Percentiles rank a stretch among this genome's conserved stretches.
Evolutionary conservation across 2,329 filamentous ascomycete species (phyloP).

Genomic region (Parasarocladium wereldwijsianum): DNA sequence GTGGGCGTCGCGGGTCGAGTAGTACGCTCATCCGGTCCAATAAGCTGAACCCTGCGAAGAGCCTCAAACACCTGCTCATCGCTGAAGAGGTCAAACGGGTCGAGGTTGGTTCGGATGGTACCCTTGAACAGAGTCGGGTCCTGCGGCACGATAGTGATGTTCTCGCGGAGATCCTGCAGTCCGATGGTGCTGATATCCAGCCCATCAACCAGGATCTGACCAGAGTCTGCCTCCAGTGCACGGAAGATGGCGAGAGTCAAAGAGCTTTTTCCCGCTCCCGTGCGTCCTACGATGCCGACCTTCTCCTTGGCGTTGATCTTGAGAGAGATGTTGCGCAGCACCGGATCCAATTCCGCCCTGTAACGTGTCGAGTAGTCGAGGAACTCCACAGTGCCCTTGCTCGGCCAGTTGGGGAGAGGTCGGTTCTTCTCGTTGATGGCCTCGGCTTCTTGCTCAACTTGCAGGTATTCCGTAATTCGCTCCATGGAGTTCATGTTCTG

Average conservation of each 20-base stretch:
- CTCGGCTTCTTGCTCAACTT: constrained; percentile 84
- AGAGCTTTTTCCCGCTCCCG: constrained; percentile 92
- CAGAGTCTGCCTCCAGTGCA: constrained; percentile 77
- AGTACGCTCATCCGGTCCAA: constrained; percentile 42
- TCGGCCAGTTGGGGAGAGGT: constrained; percentile 72
- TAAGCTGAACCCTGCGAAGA: constrained; percentile 76
- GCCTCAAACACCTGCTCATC: constrained; percentile 84
- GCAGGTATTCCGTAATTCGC: constrained; percentile 91
- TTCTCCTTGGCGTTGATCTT: constrained; percentile 78
- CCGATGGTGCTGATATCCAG: constrained; percentile 85
- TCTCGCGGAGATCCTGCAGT: constrained; percentile 80
- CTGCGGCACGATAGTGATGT: constrained; percentile 95
- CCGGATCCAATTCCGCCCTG: constrained; percentile 71
- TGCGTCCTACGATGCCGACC: constrained; percentile 90
- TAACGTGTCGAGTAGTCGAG: constrained; percentile 81
- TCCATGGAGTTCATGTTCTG: constrained; percentile 99
- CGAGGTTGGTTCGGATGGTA: constrained; percentile 81
- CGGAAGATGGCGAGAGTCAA: constrained; percentile 87
- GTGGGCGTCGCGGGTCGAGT: constrained; percentile 14
- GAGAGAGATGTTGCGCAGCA: constrained; percentile 72
- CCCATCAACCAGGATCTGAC: constrained; percentile 79
- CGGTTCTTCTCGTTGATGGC: constrained; percentile 64
- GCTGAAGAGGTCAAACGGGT: constrained; percentile 79
- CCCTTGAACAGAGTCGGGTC: constrained; percentile 91
- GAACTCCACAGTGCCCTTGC: constrained; percentile 75